Base-by-base conservation (phyloP, 192 early-diverging fungal species). In the Backusella psychrophila region DNA sequence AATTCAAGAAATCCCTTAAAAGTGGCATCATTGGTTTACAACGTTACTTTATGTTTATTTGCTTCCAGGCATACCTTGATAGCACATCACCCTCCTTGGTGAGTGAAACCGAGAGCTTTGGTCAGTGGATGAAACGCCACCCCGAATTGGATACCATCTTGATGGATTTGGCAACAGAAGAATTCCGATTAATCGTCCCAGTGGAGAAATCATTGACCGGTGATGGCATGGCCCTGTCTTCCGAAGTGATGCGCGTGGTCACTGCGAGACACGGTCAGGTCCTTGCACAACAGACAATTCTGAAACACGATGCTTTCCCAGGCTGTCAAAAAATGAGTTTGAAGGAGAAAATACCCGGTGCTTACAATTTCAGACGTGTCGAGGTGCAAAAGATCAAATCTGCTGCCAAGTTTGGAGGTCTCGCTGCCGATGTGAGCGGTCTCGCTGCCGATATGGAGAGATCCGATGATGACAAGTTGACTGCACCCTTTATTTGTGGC, bases 221-320 rank as follows among this genome's bases (percentile, higher is more conserved):
- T 0, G 90, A 91, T 73, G 90, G 90, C 1, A 79, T 91, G 52
- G 90, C 90, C 1, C 69, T 89, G 15, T 75, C 86, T 11, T 81
- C 78, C 29, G 90, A 91, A 72, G 90, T 91, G 8, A 38, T 87
- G 44, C 79, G 85, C 0, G 90, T 90, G 0, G 86, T 91, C 12
- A 82, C 79, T 59, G 63, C 77, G 33, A 74, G 90, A 23, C 66
- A 78, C 17, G 90, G 90, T 2, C 83, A 84, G 17, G 90, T 91
- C 0, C 73, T 91, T 26, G 82, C 81, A 11, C 83, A 88, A 39
- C 79, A 84, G 19, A 89, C 89, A 0, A 91, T 91, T 72, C 72
- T 91, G 49, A 91, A 91, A 82, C 81, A 85, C 36, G 90, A 91
- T 67, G 81, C 88, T 41, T 91, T 91, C 79, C 90, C 90, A 6